These are phyloP conservation scores for Boletellus ananas DNA, from an alignment of 768 basidiomycete genomes.

Conservation along the genomic window DNA sequence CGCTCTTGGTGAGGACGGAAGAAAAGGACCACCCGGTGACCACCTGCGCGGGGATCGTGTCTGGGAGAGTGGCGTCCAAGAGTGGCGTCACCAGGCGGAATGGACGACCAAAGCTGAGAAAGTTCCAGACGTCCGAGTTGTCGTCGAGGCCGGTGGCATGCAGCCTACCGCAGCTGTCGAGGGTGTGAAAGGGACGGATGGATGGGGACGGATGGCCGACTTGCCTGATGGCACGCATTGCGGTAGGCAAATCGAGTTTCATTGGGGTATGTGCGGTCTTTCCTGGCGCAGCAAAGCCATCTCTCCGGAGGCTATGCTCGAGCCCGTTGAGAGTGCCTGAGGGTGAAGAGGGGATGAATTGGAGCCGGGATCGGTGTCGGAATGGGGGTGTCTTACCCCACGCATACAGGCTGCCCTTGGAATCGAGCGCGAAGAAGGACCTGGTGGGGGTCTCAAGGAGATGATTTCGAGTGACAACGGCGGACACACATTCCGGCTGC, in stretches of 20 bases:
- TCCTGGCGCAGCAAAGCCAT: slow-evolving; percentile 55
- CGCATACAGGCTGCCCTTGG: slow-evolving; percentile 65
- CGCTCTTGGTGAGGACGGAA: slow-evolving; percentile 66
- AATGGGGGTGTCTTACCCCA: slow-evolving; percentile 59
- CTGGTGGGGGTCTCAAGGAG: slow-evolving; percentile 34
- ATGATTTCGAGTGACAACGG: slow-evolving; percentile 1
- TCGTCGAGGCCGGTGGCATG: slow-evolving; percentile 67
- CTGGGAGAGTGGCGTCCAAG: slow-evolving; percentile 39
- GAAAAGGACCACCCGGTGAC: slow-evolving; percentile 82
- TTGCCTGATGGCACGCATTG: slow-evolving; percentile 66
- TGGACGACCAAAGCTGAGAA: slow-evolving; percentile 75
- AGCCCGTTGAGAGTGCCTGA: slow-evolving; percentile 56
- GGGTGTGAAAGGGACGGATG: slow-evolving; percentile 11
- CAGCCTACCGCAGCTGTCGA: slow-evolving; percentile 67
- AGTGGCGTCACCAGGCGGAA: slow-evolving; percentile 48
- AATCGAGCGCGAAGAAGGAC: slow-evolving; percentile 86
- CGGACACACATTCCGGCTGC: slow-evolving; percentile 76
- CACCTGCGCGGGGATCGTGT: slow-evolving; percentile 55
- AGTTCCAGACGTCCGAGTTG: slow-evolving; percentile 63
- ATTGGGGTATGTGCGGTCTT: slow-evolving; percentile 52
- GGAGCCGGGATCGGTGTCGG: background rate
- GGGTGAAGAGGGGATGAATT: slow-evolving; percentile 23
- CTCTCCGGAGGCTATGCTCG: slow-evolving; percentile 36
- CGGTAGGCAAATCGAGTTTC: slow-evolving; percentile 53
- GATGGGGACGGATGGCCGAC: background rate